Percentiles rank a stretch among this genome's conserved stretches.
Evolutionary conservation across 106 monocot genomes (phyloP).

Genomic region (Acanthochlamys bracteata): DNA sequence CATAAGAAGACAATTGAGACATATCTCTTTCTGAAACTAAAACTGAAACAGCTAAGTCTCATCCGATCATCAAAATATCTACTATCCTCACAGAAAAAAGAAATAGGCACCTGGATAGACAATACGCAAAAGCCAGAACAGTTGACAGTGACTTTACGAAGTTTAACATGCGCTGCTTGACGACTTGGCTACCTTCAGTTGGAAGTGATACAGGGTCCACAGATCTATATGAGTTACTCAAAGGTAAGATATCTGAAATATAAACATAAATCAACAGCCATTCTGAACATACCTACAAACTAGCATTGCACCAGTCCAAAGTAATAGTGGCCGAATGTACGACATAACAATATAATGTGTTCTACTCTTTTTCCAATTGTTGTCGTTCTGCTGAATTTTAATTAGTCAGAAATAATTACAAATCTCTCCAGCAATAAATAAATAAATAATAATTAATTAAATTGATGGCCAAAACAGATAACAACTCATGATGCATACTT

Average conservation of each 20-base stretch:
- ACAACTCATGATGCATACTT: slow-evolving; percentile 25
- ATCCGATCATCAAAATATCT: too few relatives aligned
- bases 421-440: background rate
- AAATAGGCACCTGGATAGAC: slow-evolving; percentile 61
- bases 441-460: too few relatives aligned
- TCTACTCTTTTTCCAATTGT: slow-evolving; percentile 88
- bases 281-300: slow-evolving; percentile 50
- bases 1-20: too few relatives aligned
- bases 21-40: too few relatives aligned
- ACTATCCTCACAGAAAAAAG: background rate
- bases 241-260: background rate
- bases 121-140: slow-evolving; percentile 78
- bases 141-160: slow-evolving; percentile 84
- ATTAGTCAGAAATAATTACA: slow-evolving; percentile 3
- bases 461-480: background rate
- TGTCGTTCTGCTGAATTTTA: slow-evolving; percentile 32
- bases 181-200: slow-evolving; percentile 80
- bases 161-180: slow-evolving; percentile 71
- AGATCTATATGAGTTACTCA: slow-evolving; percentile 28
- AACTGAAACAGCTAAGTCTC: too few relatives aligned
- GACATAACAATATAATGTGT: slow-evolving; percentile 58
- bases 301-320: slow-evolving; percentile 73
- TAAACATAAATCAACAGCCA: background rate
- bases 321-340: slow-evolving; percentile 80
- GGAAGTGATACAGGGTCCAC: slow-evolving; percentile 59